Percentiles rank a stretch among this genome's conserved stretches.
These are phyloP conservation scores for Prunus davidiana DNA, from an alignment of 306 rosid genomes.

Conservation along the genomic window DNA sequence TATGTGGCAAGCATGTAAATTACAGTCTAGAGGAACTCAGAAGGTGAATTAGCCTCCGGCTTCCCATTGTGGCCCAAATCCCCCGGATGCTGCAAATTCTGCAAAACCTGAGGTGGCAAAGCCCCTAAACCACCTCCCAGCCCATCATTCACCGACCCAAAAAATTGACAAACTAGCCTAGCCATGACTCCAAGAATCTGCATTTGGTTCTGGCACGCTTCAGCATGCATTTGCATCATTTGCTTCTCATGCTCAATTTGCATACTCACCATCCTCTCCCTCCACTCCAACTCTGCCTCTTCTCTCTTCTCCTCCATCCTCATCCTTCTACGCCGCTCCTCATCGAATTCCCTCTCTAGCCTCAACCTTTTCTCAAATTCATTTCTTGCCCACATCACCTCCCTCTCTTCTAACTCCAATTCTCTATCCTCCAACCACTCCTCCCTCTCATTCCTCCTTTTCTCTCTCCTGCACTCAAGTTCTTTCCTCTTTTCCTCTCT, in stretches of 20 bases:
- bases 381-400: constrained; percentile 42
- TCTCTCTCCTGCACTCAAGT: constrained; percentile 41
- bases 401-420: constrained; percentile 60
- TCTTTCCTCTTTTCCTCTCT: constrained; percentile 50
- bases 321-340: constrained; percentile 58
- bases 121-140: constrained; percentile 63
- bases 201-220: constrained; percentile 88
- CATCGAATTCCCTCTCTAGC: constrained; percentile 51
- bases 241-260: constrained; percentile 91
- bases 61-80: constrained; percentile 65
- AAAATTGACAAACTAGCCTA: constrained; percentile 67
- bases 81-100: constrained; percentile 68
- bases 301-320: constrained; percentile 74
- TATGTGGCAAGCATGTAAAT: constrained; percentile 3
- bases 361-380: constrained; percentile 56
- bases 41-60: constrained; percentile 80
- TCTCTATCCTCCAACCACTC: constrained; percentile 51
- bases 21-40: constrained; percentile 62
- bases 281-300: constrained; percentile 91
- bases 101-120: constrained; percentile 74
- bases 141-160: constrained; percentile 69
- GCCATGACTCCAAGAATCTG: constrained; percentile 80
- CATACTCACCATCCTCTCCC: constrained; percentile 74
- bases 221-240: constrained; percentile 87
- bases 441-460: constrained; percentile 37